Conservation (phyloP, 305 asterid genomes). For the Fraxinus angustifolia region DNA sequence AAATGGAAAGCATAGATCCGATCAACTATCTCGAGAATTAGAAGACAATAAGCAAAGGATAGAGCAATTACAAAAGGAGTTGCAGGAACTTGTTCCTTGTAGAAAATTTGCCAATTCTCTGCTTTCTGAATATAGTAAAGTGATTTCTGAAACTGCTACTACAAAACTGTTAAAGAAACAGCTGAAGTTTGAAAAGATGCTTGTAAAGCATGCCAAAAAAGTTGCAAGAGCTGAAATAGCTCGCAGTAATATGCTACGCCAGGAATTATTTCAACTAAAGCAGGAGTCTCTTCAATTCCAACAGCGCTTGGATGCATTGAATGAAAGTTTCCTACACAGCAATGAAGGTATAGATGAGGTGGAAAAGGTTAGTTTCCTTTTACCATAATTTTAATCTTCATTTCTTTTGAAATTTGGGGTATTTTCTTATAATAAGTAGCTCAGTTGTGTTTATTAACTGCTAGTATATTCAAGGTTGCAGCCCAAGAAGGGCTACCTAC, state of each 20-base stretch:
- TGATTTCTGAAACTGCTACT: conserved; percentile 42
- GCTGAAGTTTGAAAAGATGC: conserved; percentile 64
- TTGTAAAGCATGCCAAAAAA: conserved; percentile 65
- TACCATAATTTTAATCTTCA: conserved; percentile 1
- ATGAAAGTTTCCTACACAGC: conserved; percentile 33
- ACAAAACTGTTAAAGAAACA: conserved; percentile 52
- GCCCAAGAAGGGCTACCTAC: not conserved
- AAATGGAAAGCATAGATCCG: conserved; percentile 53
- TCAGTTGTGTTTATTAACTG: not conserved
- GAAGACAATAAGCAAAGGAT: conserved; percentile 50
- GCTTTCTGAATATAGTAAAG: conserved; percentile 26
- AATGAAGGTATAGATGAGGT: conserved; percentile 41
- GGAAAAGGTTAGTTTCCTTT: conserved; percentile 67
- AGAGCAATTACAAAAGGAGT: conserved; percentile 49
- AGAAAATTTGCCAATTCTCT: conserved; percentile 26
- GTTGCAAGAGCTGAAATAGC: conserved; percentile 53
- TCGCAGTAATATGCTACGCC: conserved; percentile 51
- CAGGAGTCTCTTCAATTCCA: conserved; percentile 50
- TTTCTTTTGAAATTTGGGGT: not conserved
- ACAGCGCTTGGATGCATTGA: conserved; percentile 50
- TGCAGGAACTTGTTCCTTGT: conserved; percentile 42
- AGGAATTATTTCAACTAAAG: conserved; percentile 52
- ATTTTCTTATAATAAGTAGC: not conserved
- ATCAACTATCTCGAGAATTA: conserved; percentile 46
- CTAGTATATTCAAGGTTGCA: not conserved